phyloP scores from a whole-genome alignment of 2,329 filamentous ascomycete genomes.

The Exophiala sp. region DNA sequence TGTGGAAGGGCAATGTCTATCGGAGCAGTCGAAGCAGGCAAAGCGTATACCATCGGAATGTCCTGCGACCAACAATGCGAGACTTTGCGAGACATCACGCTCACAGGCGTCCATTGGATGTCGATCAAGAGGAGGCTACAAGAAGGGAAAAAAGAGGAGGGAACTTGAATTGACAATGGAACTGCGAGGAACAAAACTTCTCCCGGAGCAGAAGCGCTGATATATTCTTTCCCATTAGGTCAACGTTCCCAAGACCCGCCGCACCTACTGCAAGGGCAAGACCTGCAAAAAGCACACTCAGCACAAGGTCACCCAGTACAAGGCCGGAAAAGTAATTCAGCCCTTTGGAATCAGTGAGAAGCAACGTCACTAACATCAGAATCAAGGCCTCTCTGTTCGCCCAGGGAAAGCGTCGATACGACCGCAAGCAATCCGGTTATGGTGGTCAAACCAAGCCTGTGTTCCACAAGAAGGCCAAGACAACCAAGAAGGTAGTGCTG shows the following conservation, averaged over 20 bases:
- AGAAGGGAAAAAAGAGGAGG: neutral
- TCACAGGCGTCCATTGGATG: too few relatives aligned
- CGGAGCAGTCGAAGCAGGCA: neutral
- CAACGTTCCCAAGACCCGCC: slow-evolving; percentile 97
- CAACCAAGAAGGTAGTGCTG: slow-evolving; percentile 99
- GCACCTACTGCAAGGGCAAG: slow-evolving; percentile 97
- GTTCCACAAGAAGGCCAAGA: slow-evolving; percentile 99
- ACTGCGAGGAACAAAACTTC: neutral
- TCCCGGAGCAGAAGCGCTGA: slow-evolving; percentile 11
- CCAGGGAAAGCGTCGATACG: slow-evolving; percentile 99
- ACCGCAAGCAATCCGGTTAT: slow-evolving; percentile 98
- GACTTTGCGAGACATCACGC: too few relatives aligned
- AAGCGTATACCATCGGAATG: too few relatives aligned
- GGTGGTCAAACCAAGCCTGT: slow-evolving; percentile 99
- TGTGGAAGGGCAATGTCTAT: neutral
- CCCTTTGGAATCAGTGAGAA: slow-evolving; percentile 28
- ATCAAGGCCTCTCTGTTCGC: slow-evolving; percentile 78
- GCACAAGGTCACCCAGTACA: slow-evolving; percentile 95
- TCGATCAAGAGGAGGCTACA: neutral
- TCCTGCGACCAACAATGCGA: too few relatives aligned
- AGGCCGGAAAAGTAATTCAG: slow-evolving; percentile 73
- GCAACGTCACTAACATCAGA: slow-evolving; percentile 17
- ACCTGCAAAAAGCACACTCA: slow-evolving; percentile 88
- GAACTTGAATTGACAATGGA: neutral
- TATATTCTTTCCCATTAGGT: slow-evolving; percentile 51